These are phyloP conservation scores for Pythium apleroticum DNA, from an alignment of 352 stramenopile species.

Conservation along the genomic window DNA sequence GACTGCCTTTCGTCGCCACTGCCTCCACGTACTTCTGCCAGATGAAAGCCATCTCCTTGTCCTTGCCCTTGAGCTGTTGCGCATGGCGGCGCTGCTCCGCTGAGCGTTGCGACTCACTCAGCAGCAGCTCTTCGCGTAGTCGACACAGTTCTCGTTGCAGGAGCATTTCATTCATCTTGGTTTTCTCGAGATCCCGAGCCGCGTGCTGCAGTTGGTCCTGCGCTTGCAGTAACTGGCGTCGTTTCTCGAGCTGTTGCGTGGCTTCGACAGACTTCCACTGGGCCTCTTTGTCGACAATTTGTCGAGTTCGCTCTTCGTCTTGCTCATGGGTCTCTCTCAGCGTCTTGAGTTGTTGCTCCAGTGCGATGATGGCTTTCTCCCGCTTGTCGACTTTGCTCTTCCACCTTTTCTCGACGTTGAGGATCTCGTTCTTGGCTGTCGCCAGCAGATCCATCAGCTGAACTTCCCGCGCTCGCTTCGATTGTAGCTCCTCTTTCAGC, in stretches of 20 bases:
- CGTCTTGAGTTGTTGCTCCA: slow-evolving; percentile 16
- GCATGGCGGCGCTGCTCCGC: slow-evolving; percentile 49
- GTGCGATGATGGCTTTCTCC: slow-evolving; percentile 31
- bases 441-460: slow-evolving; percentile 7
- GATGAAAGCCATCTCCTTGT: slow-evolving; percentile 68
- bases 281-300: slow-evolving; percentile 30
- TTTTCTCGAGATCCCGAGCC: slow-evolving; percentile 35
- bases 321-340: slow-evolving; percentile 7
- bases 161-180: slow-evolving; percentile 46
- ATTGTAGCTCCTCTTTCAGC: slow-evolving; percentile 17
- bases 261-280: slow-evolving; percentile 34
- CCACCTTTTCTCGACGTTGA: slow-evolving; percentile 20
- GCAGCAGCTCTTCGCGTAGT: slow-evolving; percentile 56
- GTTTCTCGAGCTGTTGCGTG: slow-evolving; percentile 33
- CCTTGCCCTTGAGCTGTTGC: slow-evolving; percentile 51
- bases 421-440: neutral
- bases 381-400: slow-evolving; percentile 42
- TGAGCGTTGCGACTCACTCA: slow-evolving; percentile 59
- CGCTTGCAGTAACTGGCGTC: slow-evolving; percentile 32
- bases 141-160: slow-evolving; percentile 48
- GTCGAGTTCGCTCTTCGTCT: slow-evolving; percentile 1
- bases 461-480: neutral
- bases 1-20: slow-evolving; percentile 17
- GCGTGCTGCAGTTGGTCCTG: slow-evolving; percentile 35
- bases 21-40: slow-evolving; percentile 68